Percentiles rank a stretch among this genome's conserved stretches.
Conservation (phyloP, 768 basidiomycete genomes). For the Boletus insuetus region DNA sequence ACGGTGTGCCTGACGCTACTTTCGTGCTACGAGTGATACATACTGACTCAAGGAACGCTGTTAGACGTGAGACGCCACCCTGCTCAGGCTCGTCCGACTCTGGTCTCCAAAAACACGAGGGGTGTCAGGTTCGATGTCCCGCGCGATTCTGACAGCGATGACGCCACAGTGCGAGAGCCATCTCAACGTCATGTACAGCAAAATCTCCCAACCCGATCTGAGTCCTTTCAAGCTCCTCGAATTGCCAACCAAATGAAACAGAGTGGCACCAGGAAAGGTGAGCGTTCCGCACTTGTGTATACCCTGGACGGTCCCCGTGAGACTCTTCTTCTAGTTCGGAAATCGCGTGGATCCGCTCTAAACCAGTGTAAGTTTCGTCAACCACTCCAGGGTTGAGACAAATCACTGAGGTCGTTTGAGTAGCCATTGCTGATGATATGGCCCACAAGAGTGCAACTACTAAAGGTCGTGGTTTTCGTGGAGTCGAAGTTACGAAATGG, state of each 20-base stretch:
- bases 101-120: constrained; percentile 1
- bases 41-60: neutral
- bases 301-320: neutral
- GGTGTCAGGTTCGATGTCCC: constrained; percentile 16
- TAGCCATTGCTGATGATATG: neutral
- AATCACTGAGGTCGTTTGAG: constrained; percentile 10
- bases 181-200: constrained; percentile 4
- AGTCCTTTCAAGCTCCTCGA: neutral
- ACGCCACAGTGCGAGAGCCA: constrained; percentile 9
- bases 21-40: neutral
- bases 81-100: neutral
- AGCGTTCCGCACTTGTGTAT: neutral
- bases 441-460: constrained; percentile 4
- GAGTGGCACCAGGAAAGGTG: constrained; percentile 6
- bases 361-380: constrained; percentile 13
- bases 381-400: neutral
- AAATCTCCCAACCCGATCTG: neutral
- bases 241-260: neutral
- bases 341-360: neutral
- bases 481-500: constrained; percentile 4
- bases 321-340: constrained; percentile 7
- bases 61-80: constrained; percentile 4
- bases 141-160: constrained; percentile 13
- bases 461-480: neutral
- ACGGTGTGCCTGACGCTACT: neutral